Base-by-base conservation (phyloP, 2,329 filamentous ascomycete species). In the Pseudofabraea citricarpa region DNA sequence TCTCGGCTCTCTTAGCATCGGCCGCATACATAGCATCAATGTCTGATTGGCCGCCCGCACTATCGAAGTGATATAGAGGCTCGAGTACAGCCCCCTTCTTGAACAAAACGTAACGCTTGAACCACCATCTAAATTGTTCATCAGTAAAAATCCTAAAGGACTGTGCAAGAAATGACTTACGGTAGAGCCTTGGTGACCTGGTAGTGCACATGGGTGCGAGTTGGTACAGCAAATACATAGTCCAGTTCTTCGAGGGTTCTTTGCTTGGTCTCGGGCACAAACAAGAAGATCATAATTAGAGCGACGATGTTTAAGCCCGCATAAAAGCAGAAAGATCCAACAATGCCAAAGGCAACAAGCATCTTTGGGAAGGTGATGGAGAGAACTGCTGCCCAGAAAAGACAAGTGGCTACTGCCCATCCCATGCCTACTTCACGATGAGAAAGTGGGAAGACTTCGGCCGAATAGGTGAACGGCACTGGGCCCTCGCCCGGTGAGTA, bases 401-500 rank as follows among this genome's bases (percentile, higher is more conserved):
- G 29, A 32, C 29, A 32, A 6, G 29, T 32, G 29, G 29, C 29
- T 4, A 81, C 78, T 4, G 75, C 75, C 62, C 73, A 79, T 0
- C 69, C 69, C 79, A 83, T 83, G 33, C 79, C 79, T 7, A 79
- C 70, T 57, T 81, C 79, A 47, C 79, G 69, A 57, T 82, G 77
- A 4, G 74, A 77, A 0, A 81, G 71, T 1, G 79, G 79, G 59
- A 79, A 82, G 12, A 80, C 76, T 54, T 83, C 79, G 5, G 79
- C 77, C 1, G 67, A 72, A 64, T 81, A 81, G 18, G 72, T 74
- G 59, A 79, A 81, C 0, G 77, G 76, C 2, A 81, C 77, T 0
- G 72, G 70, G 0, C 79, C 79, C 61, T 82, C 78, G 20, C 79
- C 79, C 2, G 78, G 75, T 0, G 77, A 81, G 62, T 83, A 83